Percentiles rank a stretch among this genome's conserved stretches.
phyloP scores from a whole-genome alignment of 1,284 basidiomycete species.

The Schizophyllum amplum region DNA sequence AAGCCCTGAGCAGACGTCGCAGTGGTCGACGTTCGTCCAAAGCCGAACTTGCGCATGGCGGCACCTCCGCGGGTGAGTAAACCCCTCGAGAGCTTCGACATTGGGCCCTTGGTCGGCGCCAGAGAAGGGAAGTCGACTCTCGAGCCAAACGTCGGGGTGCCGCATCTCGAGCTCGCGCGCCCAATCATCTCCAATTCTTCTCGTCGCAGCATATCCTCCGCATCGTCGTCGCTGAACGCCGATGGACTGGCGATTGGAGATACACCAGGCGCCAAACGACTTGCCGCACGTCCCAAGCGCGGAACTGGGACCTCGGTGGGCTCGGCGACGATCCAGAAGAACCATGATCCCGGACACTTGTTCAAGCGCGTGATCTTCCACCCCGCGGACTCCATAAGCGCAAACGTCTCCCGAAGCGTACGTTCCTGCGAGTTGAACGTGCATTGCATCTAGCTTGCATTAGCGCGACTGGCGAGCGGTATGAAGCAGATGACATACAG shows the following conservation, averaged over 20 bases:
- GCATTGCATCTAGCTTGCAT: conserved; percentile 61
- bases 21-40: conserved; percentile 14
- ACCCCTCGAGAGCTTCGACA: background rate
- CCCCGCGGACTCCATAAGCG: conserved; percentile 49
- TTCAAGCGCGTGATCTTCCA: conserved; percentile 59
- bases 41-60: conserved; percentile 20
- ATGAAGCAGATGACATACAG: conserved; percentile 30
- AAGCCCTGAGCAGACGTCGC: conserved; percentile 4
- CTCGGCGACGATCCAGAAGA: conserved; percentile 59
- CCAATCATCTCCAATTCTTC: conserved; percentile 14
- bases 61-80: conserved; percentile 28
- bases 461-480: conserved; percentile 4
- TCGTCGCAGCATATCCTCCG: background rate
- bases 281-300: conserved; percentile 16
- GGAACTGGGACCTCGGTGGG: conserved; percentile 40
- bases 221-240: background rate
- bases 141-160: conserved; percentile 52
- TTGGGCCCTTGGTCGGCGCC: background rate
- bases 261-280: conserved; percentile 22
- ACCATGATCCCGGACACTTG: conserved; percentile 50
- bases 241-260: conserved; percentile 6
- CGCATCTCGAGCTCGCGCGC: conserved; percentile 37
- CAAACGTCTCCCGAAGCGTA: conserved; percentile 55
- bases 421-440: conserved; percentile 66
- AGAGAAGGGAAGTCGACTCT: conserved; percentile 29